Conservation (phyloP, 2,329 filamentous ascomycete genomes). For the Rasamsonia emersonii region DNA sequence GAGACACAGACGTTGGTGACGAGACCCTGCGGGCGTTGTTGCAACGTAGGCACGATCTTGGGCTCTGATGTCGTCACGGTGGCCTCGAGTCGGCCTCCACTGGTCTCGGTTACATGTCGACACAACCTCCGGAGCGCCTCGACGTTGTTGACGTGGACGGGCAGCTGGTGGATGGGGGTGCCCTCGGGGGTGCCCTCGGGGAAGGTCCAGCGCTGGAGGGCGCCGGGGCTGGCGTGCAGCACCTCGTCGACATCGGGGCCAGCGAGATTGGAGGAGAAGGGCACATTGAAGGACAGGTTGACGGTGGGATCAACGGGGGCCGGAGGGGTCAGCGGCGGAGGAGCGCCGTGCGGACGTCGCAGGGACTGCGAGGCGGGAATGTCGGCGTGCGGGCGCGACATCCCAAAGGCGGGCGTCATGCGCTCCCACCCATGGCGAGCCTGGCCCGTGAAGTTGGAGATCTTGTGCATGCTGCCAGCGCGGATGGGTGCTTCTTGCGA, state of each 20-base stretch:
- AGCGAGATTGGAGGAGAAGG: slow-evolving; percentile 83
- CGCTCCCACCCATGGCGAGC: slow-evolving; percentile 61
- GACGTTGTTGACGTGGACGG: slow-evolving; percentile 84
- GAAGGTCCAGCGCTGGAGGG: slow-evolving; percentile 87
- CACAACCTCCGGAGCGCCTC: slow-evolving; percentile 71
- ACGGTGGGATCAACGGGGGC: slow-evolving; percentile 68
- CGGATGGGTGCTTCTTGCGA: slow-evolving; percentile 19
- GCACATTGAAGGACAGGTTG: slow-evolving; percentile 94
- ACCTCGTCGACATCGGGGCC: slow-evolving; percentile 93
- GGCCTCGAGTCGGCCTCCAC: slow-evolving; percentile 66
- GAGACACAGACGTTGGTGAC: slow-evolving; percentile 87
- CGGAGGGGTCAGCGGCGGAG: slow-evolving; percentile 53
- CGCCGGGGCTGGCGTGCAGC: slow-evolving; percentile 80
- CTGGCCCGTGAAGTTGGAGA: slow-evolving; percentile 58
- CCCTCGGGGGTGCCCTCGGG: slow-evolving; percentile 78
- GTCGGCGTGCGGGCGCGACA: slow-evolving; percentile 52
- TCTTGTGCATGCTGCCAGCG: slow-evolving; percentile 52
- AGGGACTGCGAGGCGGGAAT: slow-evolving; percentile 43
- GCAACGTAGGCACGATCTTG: slow-evolving; percentile 49
- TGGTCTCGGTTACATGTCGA: slow-evolving; percentile 64
- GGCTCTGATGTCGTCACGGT: slow-evolving; percentile 75
- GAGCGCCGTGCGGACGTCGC: slow-evolving; percentile 45
- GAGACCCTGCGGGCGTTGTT: slow-evolving; percentile 46
- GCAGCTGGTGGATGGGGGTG: slow-evolving; percentile 76
- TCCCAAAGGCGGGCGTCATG: slow-evolving; percentile 58